Percentiles rank a stretch among this genome's conserved stretches.
Conservation (phyloP, 805 yeast species). For the Starmerella bombicola region DNA sequence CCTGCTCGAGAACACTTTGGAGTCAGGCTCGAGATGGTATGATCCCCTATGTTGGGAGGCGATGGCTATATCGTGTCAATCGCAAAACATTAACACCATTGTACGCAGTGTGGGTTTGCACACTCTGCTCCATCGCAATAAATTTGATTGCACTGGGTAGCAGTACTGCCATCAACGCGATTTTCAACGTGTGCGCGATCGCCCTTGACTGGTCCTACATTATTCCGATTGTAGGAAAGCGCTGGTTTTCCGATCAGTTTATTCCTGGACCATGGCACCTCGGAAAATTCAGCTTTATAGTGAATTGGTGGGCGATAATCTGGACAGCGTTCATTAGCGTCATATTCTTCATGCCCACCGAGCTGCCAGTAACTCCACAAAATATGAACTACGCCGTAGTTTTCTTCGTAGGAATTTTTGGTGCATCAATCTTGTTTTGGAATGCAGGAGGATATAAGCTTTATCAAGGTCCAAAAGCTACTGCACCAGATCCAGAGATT, state of each 20-base stretch:
- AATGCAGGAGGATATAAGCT: conserved; percentile 20
- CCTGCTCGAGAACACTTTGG: conserved; percentile 60
- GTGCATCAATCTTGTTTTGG: conserved; percentile 20
- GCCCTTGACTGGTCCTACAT: conserved; percentile 55
- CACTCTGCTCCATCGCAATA: conserved; percentile 38
- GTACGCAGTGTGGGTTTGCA: conserved; percentile 45
- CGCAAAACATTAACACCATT: conserved; percentile 47
- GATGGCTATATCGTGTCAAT: conserved; percentile 37
- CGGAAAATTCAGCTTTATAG: conserved; percentile 32
- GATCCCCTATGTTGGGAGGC: conserved; percentile 34
- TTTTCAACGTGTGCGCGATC: conserved; percentile 61
- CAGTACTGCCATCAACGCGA: conserved; percentile 48
- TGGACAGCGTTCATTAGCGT: conserved; percentile 23
- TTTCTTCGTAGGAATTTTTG: conserved; percentile 22
- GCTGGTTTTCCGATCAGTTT: conserved; percentile 44
- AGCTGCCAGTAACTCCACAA: conserved; percentile 22
- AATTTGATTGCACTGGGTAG: conserved; percentile 52
- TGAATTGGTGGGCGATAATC: conserved; percentile 19
- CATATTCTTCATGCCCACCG: conserved; percentile 24
- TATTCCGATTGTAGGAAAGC: conserved; percentile 48
- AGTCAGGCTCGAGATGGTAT: conserved; percentile 71
- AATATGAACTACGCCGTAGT: conserved; percentile 26
- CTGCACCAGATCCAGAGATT: conserved; percentile 21
- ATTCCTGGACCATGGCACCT: conserved; percentile 56
- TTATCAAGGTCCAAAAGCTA: conserved; percentile 22